These are phyloP conservation scores for Voacanga thouarsii DNA, from an alignment of 257 asterid species.

Conservation along the genomic window DNA sequence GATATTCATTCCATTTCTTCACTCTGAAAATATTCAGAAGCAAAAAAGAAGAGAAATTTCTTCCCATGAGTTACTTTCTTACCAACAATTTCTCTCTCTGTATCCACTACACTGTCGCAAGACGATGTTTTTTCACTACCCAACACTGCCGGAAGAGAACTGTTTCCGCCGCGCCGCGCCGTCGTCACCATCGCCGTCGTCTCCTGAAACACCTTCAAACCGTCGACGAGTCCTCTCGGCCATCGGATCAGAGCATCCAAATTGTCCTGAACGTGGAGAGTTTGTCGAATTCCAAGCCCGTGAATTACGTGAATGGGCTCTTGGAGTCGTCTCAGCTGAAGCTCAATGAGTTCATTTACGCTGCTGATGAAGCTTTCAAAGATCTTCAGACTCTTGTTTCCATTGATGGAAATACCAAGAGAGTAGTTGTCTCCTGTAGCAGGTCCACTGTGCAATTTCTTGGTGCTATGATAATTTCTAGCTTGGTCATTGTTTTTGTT, in stretches of 20 bases:
- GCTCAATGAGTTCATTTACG: constrained; percentile 43
- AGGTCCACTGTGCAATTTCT: constrained; percentile 68
- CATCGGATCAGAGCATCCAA: constrained; percentile 60
- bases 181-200: constrained; percentile 76
- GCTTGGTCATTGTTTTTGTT: constrained; percentile 39
- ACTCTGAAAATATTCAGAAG: background rate
- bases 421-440: constrained; percentile 62
- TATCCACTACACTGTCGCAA: constrained; percentile 30
- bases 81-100: constrained; percentile 9
- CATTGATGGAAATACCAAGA: constrained; percentile 36
- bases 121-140: constrained; percentile 25
- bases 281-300: constrained; percentile 27
- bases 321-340: constrained; percentile 32
- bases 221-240: constrained; percentile 23
- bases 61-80: constrained; percentile 4
- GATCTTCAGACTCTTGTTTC: constrained; percentile 59
- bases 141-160: constrained; percentile 5
- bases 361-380: constrained; percentile 46
- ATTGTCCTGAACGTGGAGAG: constrained; percentile 39
- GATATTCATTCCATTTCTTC: background rate
- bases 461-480: constrained; percentile 36
- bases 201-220: constrained; percentile 37
- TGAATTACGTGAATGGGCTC: constrained; percentile 41
- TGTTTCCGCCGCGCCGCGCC: constrained; percentile 37
- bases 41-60: background rate